phyloP scores from a whole-genome alignment of 352 stramenopile genomes.

The Pythium grandisporangium region DNA sequence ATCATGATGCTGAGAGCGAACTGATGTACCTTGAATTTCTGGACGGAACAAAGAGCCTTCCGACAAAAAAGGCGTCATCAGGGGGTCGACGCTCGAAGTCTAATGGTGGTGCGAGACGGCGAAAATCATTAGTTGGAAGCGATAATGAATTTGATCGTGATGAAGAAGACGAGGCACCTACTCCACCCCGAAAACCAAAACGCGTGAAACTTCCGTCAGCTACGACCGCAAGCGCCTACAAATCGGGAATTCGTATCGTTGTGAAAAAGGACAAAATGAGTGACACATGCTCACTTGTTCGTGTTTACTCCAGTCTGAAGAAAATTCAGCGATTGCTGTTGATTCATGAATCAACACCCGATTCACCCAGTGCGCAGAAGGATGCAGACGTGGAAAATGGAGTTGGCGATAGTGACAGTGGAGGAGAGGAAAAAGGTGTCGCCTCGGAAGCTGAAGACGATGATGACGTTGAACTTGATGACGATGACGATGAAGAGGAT shows the following conservation, averaged over 20 bases:
- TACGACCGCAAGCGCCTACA: too few relatives aligned
- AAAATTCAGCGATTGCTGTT: constrained; percentile 11
- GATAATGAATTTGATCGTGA: constrained; percentile 17
- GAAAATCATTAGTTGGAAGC: constrained; percentile 6
- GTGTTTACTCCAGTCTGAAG: constrained; percentile 15
- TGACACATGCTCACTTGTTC: constrained; percentile 12
- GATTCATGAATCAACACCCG: neutral
- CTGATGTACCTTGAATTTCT: constrained; percentile 85
- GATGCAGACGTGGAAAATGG: constrained; percentile 6
- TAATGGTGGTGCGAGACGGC: constrained; percentile 8
- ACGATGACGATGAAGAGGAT: constrained; percentile 17
- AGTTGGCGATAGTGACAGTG: too few relatives aligned
- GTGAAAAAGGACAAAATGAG: constrained; percentile 3
- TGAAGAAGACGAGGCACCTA: constrained; percentile 11
- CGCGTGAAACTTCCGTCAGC: constrained; percentile 1
- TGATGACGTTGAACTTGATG: constrained; percentile 30
- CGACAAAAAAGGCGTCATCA: constrained; percentile 15
- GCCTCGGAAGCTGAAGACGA: constrained; percentile 35
- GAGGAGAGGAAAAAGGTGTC: too few relatives aligned
- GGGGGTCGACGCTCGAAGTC: constrained; percentile 28
- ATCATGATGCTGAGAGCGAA: constrained; percentile 74
- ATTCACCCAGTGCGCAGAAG: neutral
- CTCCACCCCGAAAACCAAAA: constrained; percentile 15
- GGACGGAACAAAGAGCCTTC: constrained; percentile 51
- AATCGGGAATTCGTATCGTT: neutral